Evolutionary conservation across 2,329 filamentous ascomycete genomes (phyloP).

Genomic region (Bertia moriformis): DNA sequence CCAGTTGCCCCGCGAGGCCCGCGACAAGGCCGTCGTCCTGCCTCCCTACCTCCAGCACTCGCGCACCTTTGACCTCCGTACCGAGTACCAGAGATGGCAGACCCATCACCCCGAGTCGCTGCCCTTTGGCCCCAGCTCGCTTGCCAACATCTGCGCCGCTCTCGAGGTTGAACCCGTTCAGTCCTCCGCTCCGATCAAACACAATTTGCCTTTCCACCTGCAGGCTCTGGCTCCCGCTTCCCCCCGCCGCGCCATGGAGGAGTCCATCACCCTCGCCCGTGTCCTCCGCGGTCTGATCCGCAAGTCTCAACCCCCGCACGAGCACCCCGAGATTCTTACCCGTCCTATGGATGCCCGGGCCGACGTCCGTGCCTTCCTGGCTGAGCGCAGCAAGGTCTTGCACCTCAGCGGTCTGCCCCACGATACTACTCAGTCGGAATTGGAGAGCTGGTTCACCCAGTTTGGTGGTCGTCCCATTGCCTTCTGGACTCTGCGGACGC

Average conservation of each 20-base stretch:
- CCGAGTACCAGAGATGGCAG: slow-evolving; percentile 97
- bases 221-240: slow-evolving; percentile 92
- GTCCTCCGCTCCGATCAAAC: slow-evolving; percentile 94
- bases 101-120: slow-evolving; percentile 95
- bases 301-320: slow-evolving; percentile 86
- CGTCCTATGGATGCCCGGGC: slow-evolving; percentile 93
- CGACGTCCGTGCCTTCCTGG: slow-evolving; percentile 88
- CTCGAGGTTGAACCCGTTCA: slow-evolving; percentile 96
- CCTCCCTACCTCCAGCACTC: slow-evolving; percentile 96
- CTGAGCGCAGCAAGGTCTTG: slow-evolving; percentile 91
- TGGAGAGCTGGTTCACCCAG: slow-evolving; percentile 99
- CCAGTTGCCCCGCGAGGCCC: slow-evolving; percentile 89
- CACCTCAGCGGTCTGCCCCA: slow-evolving; percentile 96
- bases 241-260: slow-evolving; percentile 90
- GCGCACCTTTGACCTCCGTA: slow-evolving; percentile 87
- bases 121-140: slow-evolving; percentile 85
- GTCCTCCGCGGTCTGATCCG: slow-evolving; percentile 84
- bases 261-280: slow-evolving; percentile 83
- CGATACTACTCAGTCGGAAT: slow-evolving; percentile 93
- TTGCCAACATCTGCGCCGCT: slow-evolving; percentile 94
- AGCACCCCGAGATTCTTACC: slow-evolving; percentile 87
- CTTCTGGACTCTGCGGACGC: slow-evolving; percentile 95
- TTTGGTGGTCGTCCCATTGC: slow-evolving; percentile 95
- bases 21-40: slow-evolving; percentile 93
- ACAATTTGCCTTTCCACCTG: slow-evolving; percentile 93